Percentiles rank a stretch among this genome's conserved stretches.
Conservation (phyloP, 2,329 filamentous ascomycete genomes). For the Penicillium sp. region DNA sequence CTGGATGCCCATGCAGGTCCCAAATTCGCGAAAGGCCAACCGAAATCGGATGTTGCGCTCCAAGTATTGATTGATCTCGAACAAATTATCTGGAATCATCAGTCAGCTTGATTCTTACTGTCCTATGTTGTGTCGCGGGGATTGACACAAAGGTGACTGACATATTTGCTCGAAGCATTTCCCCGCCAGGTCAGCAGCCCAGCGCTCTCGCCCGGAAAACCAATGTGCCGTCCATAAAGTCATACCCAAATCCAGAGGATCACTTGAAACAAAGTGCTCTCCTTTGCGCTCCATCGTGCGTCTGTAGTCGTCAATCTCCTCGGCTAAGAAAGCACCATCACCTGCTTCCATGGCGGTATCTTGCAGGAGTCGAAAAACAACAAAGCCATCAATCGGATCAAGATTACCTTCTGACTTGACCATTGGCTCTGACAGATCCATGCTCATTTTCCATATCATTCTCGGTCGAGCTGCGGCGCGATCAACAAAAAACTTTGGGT, state of each 20-base stretch:
- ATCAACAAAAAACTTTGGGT: constrained; percentile 53
- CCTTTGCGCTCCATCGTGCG: constrained; percentile 50
- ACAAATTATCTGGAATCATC: constrained; percentile 33
- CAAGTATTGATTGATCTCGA: constrained; percentile 39
- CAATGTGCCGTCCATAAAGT: constrained; percentile 59
- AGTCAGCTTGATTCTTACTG: constrained; percentile 1
- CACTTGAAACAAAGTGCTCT: constrained; percentile 47
- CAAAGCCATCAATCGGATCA: constrained; percentile 57
- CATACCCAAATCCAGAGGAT: constrained; percentile 61
- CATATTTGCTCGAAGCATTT: constrained; percentile 41
- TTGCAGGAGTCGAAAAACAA: constrained; percentile 52
- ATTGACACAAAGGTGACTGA: constrained; percentile 18
- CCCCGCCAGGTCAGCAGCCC: constrained; percentile 46
- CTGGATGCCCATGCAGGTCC: constrained; percentile 51
- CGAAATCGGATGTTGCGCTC: constrained; percentile 37
- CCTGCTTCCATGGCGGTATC: constrained; percentile 37
- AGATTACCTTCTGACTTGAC: constrained; percentile 56
- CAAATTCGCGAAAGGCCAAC: constrained; percentile 58
- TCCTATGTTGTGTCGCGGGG: background rate
- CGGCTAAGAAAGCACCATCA: constrained; percentile 39
- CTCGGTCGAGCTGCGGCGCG: constrained; percentile 34
- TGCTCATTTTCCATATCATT: constrained; percentile 60
- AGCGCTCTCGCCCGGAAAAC: constrained; percentile 48
- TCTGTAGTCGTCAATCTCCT: constrained; percentile 56
- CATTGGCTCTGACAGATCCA: constrained; percentile 49